phyloP scores from a whole-genome alignment of 2,329 filamentous ascomycete genomes.

The Neonectria ditissima region DNA sequence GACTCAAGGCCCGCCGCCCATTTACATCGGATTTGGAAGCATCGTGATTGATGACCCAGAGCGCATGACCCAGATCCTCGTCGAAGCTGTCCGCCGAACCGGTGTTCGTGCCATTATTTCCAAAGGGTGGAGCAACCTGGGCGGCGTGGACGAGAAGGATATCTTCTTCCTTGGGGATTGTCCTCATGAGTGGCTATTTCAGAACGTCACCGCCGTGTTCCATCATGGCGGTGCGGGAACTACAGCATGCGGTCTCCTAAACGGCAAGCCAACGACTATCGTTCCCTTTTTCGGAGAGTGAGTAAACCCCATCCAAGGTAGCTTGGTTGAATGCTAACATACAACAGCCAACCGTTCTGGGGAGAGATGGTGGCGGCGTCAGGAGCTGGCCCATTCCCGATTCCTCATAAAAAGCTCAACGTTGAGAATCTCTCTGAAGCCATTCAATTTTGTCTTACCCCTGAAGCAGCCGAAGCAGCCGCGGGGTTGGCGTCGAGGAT shows the following conservation, averaged over 20 bases:
- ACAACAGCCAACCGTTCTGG: slow-evolving; percentile 32
- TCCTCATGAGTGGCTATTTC: slow-evolving; percentile 81
- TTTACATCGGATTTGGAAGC: slow-evolving; percentile 80
- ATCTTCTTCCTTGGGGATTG: slow-evolving; percentile 78
- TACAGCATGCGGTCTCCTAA: slow-evolving; percentile 76
- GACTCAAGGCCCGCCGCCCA: slow-evolving; percentile 64
- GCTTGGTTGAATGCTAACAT: background rate
- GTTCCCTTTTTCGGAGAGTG: slow-evolving; percentile 76
- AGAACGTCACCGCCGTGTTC: slow-evolving; percentile 71
- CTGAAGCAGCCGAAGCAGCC: slow-evolving; percentile 23
- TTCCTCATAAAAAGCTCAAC: slow-evolving; percentile 28
- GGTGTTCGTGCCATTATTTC: slow-evolving; percentile 76
- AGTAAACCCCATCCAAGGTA: background rate
- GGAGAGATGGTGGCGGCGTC: slow-evolving; percentile 36
- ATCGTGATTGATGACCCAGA: slow-evolving; percentile 79
- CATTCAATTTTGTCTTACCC: slow-evolving; percentile 27
- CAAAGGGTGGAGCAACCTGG: slow-evolving; percentile 79
- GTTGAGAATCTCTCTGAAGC: slow-evolving; percentile 28
- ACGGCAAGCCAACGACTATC: slow-evolving; percentile 75
- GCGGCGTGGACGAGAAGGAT: slow-evolving; percentile 67
- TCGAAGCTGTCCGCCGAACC: slow-evolving; percentile 71
- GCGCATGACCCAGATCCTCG: slow-evolving; percentile 73
- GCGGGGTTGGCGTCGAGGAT: slow-evolving; percentile 26
- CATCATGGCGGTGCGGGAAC: slow-evolving; percentile 82
- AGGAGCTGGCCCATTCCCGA: slow-evolving; percentile 30